Base-by-base conservation (phyloP, 2,329 filamentous ascomycete genomes). In the Hymenoscyphus occultus region DNA sequence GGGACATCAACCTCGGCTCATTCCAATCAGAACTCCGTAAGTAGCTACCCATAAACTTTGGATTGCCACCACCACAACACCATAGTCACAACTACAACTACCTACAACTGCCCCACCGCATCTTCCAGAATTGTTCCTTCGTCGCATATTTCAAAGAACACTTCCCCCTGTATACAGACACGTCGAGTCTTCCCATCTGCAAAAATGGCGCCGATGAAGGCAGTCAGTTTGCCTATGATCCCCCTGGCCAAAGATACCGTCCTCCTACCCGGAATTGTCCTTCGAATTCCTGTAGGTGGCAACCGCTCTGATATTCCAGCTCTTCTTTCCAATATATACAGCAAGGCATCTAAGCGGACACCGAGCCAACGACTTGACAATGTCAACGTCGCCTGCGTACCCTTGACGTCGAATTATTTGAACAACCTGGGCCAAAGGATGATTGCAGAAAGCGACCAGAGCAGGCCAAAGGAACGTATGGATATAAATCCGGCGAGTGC, bases 261-360 rank as follows among this genome's bases (percentile, higher is more conserved):
- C 70, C 86, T 98, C 51, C 85, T 97, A 10, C 95, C 95, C 3
- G 92, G 93, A 68, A 87, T 93, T 64, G 88, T 93, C 60, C 85
- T 96, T 72, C 90, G 93, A 71, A 90, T 98, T 70, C 88, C 92
- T 63, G 89, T 97, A 61, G 87, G 89, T 51, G 88, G 83, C 45
- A 83, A 89, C 77, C 91, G 94, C 61, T 88, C 92, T 70, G 95
- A 98, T 78, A 90, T 98, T 70, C 90, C 92, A 62, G 91, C 94
- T 60, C 86, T 98, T 56, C 87, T 99, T 64, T 91, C 93, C 22
- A 89, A 90, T 71, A 86, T 97, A 66, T 94, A 96, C 78, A 90
- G 90, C 73, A 87, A 88, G 71, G 88, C 89, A 35, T 83, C 90
- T 40, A 85, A 86, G 51, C 89, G 88, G 72, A 85, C 89, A 70